Base-by-base conservation (phyloP, 768 basidiomycete genomes). In the Cyclocybe aegerita region DNA sequence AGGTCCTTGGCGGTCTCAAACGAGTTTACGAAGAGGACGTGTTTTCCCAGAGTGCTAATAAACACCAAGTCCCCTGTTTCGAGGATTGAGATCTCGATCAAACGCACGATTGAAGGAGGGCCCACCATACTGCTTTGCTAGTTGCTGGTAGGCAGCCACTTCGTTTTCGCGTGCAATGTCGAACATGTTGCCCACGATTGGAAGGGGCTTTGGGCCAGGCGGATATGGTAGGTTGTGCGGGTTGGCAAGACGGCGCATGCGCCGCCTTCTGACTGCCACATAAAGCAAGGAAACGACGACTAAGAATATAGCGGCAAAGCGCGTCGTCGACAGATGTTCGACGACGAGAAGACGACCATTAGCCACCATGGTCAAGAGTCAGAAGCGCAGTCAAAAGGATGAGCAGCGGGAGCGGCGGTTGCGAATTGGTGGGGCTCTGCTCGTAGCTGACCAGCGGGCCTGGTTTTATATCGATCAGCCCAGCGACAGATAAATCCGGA, bases 171-270 rank as follows among this genome's bases (percentile, higher is more conserved):
- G 58, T 6, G 76, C 72, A 38, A 81, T 62, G 55, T 81, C 74
- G 40, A 70, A 65, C 33, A 85, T 56, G 61, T 83, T 81, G 10
- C 82, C 82, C 32, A 83, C 61, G 30, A 83, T 50, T 23, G 80
- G 81, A n/a, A 73, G 65, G 7, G 74, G 73, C 39, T 61, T 72
- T 1, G 83, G 83, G 11, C 83, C 83, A 30, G 83, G 82, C 9
- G 82, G 82, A 9, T 72, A 69, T 0, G 73, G 76, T 33, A 71
- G 66, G 4, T 58, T 41, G 15, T 46, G 33, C 2, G 66, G 63
- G 49, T 67, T 67, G 36, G 56, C 52, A 3, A 54, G 56, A 47
- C 43, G 48, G 11, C 43, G 45, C 1, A 39, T 44, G 7, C 52
- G 55, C 45, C 48, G 52, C 23, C 53, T 48, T 31, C 53, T 55